phyloP scores from a whole-genome alignment of 257 asterid genomes.

The Solanum peruvianum region DNA sequence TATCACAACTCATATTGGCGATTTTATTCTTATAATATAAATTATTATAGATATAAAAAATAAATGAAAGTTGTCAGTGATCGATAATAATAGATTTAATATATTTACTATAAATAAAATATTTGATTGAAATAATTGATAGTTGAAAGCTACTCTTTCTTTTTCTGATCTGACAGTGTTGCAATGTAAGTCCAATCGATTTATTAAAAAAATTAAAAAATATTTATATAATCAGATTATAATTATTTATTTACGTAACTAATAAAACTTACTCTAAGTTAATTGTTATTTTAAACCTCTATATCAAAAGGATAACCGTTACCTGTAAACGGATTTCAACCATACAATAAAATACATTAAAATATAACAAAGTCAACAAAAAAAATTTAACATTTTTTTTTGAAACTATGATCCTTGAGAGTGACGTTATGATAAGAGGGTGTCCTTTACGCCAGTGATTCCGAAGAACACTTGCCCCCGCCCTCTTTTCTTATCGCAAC shows the following conservation, averaged over 20 bases:
- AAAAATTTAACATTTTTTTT: neutral
- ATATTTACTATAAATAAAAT: neutral
- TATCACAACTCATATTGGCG: rapidly evolving
- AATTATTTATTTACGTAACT: neutral
- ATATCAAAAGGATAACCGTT: neutral
- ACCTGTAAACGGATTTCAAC: neutral
- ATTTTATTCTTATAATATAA: neutral
- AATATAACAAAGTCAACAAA: neutral
- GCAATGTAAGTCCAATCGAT: neutral
- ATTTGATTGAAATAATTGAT: neutral
- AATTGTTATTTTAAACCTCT: neutral
- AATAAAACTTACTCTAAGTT: neutral
- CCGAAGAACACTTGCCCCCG: no score
- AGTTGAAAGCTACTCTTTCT: neutral
- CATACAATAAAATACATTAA: neutral
- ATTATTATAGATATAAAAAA: neutral
- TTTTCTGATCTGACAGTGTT: neutral
- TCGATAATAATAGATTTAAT: neutral
- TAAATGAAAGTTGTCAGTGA: neutral
- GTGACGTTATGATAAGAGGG: neutral
- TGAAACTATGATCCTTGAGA: neutral
- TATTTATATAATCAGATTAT: neutral
- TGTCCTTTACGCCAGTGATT: no score
- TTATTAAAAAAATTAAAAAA: neutral
- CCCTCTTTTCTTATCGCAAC: no score